A percentile compares a stretch with the other conserved stretches of the same genome.
phyloP scores from a whole-genome alignment of 805 yeast genomes.

The Kodamaea hsintzibuensis region DNA sequence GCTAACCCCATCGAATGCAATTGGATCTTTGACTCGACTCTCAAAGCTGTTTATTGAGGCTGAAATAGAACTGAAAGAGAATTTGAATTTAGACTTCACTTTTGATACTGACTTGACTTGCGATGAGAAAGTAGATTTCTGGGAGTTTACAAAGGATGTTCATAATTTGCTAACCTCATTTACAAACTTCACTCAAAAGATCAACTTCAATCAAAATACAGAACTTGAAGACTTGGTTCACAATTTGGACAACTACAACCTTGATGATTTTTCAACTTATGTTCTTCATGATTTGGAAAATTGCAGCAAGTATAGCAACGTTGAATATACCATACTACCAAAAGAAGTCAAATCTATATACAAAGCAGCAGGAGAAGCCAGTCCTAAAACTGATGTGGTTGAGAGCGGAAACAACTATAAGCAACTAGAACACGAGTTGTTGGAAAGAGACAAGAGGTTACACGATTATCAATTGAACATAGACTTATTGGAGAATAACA shows the following conservation, averaged over 20 bases:
- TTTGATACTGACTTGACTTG: not conserved
- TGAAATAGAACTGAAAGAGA: constrained; percentile 2
- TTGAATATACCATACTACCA: not conserved
- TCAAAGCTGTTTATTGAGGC: constrained; percentile 1
- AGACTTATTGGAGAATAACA: constrained; percentile 44
- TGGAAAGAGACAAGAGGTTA: constrained; percentile 29
- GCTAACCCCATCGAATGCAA: not conserved
- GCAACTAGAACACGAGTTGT: constrained; percentile 4
- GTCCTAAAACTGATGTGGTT: not conserved
- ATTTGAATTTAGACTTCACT: not conserved
- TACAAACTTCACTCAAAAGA: not conserved
- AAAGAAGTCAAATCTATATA: not conserved
- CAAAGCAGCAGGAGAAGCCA: not conserved
- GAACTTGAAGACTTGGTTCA: not conserved
- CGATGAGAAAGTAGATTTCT: not conserved
- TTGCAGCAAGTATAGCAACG: not conserved
- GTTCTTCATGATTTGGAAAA: not conserved
- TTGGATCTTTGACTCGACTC: not conserved
- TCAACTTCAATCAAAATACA: not conserved
- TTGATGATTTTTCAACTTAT: not conserved
- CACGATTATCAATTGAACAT: constrained; percentile 49
- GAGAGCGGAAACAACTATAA: not conserved
- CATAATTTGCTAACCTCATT: not conserved
- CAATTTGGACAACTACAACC: not conserved
- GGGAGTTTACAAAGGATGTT: not conserved